Evolutionary conservation across 2,329 filamentous ascomycete species (phyloP), one percentile per base, ranked within the genome.

Genomic region (Aspergillus fructus): DNA sequence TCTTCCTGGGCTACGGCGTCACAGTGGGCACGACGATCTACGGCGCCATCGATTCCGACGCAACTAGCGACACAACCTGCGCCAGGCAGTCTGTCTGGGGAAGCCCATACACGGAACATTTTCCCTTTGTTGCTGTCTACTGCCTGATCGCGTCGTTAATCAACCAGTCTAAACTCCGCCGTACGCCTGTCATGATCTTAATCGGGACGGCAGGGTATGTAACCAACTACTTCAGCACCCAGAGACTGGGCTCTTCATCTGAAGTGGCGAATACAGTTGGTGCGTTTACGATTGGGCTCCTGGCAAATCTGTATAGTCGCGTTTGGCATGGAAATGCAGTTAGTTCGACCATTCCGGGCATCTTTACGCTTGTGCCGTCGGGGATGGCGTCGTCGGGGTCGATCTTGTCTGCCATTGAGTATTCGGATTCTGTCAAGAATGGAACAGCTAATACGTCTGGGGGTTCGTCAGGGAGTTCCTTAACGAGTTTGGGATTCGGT

Each of bases 331-430:
- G 89, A 1, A 83, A 96, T 2, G 93, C 93, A 0, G 91, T 91
- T 0, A 91, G 91, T 0, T 89, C 90, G 4, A 91, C 97, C 81
- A 78, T 96, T 6, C 93, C 93, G 0, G 92, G 90, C n/a, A 96
- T 97, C 64, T 96, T 96, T 62, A 83, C 87, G 1, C 84, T 86
- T 59, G 85, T 88, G 0, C 85, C 85, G 0, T 84, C 81, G 5
- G 85, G 85, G 3, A 75, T 88, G 4, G 82, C 84, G 3, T 84
- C 85, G 1, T 80, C 78, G 61, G 85, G 85, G 2, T 81, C 79
- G 15, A 71, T 88, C 19, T 78, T 87, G 2, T 77, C 80, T 0
- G 84, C 85, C 15, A 76, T 88, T 49, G 78, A 77, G 4, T 82
- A 79, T n/a, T 84, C 85, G 2, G 78, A 86, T 27, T 53, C 70